Evolutionary conservation across 2,329 filamentous ascomycete species (phyloP), one percentile per base, ranked within the genome.

Genomic region (Sporothrix dimorphospora): DNA sequence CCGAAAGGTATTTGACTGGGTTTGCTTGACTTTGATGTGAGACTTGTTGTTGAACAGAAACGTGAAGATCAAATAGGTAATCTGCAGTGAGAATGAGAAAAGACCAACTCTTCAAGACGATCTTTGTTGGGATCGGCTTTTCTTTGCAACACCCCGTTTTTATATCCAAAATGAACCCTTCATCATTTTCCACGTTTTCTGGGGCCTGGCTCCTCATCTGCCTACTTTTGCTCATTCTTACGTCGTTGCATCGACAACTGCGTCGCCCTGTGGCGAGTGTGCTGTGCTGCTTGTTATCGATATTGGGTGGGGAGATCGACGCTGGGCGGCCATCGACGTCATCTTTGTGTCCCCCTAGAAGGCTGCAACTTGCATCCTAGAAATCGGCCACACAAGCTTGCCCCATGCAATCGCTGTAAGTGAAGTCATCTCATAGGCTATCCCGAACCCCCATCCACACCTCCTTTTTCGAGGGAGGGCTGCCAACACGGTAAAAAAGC

Each of bases 231-330:
- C 65, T 21, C 65, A 53, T 51, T 53, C 27, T 53, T 53, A 53
- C 47, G 45, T 68, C 65, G 65, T 51, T 68, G 47, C 65, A 51
- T 30, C 47, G 21, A 11, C 42, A 21, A 65, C 53, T 68, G 65
- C 65, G 65, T 68, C 47, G 65, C 27, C 47, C 11, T 68, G 47
- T 68, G 65, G 65, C 65, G 47, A 68, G 30, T 53, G 40, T 24
- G 19, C 1, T 53, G 21, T 51, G 3, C 30, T 30, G n/a, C 38
- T 45, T 42, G 59, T 16, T 63, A 65, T 65, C 59, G 59, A 65
- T 65, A 24, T 65, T 49, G 63, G 16, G 42, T 30, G 42, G 42
- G 63, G 63, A n/a, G 63, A 51, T 67, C 40, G 42, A 38, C 42
- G 12, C 40, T 65, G 11, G 24, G 42, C 63, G 24, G 38, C 45